Evolutionary conservation across 257 asterid species (phyloP), one percentile per base, ranked within the genome.

Genomic region (Coffea canephora): DNA sequence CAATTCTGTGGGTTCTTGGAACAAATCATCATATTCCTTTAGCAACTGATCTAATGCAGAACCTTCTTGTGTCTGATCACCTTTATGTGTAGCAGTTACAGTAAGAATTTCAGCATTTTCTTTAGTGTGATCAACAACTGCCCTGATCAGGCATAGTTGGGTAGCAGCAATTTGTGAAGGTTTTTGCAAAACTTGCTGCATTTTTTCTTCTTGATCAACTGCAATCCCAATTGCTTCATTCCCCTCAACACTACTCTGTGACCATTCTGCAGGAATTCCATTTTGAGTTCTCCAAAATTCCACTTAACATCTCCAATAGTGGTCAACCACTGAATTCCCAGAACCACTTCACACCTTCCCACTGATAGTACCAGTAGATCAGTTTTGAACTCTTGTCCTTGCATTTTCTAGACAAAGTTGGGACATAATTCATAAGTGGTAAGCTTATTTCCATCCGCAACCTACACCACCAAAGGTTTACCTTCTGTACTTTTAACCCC

Each of bases 371-470:
- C 69, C 8, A 27, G 0, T 0, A 27, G 0, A 3, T 65, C 39
- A 0, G 1, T 4, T 2, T 10, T 27, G 8, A 65, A 65, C 3
- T 65, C 43, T 3, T 31, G 43, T 0, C 41, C 43, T 10, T 65
- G 69, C 1, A 65, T 65, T 0, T 12, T 65, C 41, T 19, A 65
- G 0, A 0, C 0, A 1, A 65, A 65, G 0, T 3, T 0, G 0
- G 19, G 1, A 1, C 48, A 67, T 0, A 34, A 0, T 0, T 16
- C 10, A 4, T 6, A 0, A 0, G 46, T 67, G 0, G 11, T 3
- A 0, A 13, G 16, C 39, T 19, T 34, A 0, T 15, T 34, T 0
- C 71, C 48, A 34, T 67, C n/a, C 0, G 71, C 71, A 4, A 67
- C 71, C 0, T 0, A 12, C 3, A 67, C 69, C 1, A 0, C 23